Conservation (phyloP, 139 green algal species). For the Chlorella vulgaris region DNA sequence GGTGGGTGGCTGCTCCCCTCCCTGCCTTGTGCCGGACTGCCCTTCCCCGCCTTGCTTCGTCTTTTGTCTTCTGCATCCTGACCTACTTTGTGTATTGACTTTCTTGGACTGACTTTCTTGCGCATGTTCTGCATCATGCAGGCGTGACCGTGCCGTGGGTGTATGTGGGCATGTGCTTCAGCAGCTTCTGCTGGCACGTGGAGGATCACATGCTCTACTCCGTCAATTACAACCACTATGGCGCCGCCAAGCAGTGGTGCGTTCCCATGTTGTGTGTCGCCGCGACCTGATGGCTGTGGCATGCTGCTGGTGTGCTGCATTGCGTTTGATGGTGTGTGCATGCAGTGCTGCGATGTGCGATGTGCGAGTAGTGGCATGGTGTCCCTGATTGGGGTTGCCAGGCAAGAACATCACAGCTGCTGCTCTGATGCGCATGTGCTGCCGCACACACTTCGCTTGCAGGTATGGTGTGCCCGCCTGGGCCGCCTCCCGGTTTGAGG, state of each 20-base stretch:
- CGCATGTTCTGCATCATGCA: neutral
- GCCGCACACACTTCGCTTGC: neutral
- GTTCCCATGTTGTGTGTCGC: neutral
- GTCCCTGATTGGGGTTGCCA: too few species aligned
- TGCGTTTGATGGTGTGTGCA: too few species aligned
- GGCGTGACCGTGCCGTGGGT: conserved; percentile 86
- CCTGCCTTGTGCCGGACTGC: too few species aligned
- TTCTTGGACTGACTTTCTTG: neutral
- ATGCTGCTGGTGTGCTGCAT: neutral
- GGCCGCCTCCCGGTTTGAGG: conserved; percentile 66
- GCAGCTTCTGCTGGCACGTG: conserved; percentile 84
- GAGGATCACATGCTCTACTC: conserved; percentile 94
- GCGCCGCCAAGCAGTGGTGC: conserved; percentile 67
- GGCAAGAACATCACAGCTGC: too few species aligned
- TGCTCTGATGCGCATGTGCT: too few species aligned
- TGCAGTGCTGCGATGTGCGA: too few species aligned
- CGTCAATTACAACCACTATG: conserved; percentile 91
- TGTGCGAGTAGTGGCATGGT: too few species aligned
- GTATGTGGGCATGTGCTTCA: conserved; percentile 83
- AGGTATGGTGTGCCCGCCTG: conserved; percentile 78
- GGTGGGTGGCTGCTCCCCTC: conserved; percentile 15
- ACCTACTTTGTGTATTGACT: too few species aligned
- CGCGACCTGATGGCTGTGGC: neutral
- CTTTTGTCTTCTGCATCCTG: too few species aligned
- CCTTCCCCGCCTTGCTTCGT: too few species aligned